Percentiles rank a stretch among this genome's conserved stretches.
These are phyloP conservation scores for Arctium minus DNA, from an alignment of 129 eudicot species.

Conservation along the genomic window DNA sequence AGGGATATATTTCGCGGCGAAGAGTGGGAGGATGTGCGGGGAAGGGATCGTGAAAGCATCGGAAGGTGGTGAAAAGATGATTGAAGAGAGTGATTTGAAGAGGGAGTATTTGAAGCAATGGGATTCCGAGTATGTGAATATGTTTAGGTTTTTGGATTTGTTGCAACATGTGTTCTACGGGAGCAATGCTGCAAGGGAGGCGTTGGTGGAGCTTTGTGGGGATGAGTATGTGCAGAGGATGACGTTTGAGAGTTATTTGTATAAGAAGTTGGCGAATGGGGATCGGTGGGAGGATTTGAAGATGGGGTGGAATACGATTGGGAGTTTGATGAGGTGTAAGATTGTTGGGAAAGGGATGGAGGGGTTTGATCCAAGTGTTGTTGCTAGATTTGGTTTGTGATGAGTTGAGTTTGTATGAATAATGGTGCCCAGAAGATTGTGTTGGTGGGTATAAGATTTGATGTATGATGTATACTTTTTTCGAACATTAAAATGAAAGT, in stretches of 20 bases:
- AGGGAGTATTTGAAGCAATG: slow-evolving; percentile 80
- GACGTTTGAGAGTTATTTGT: slow-evolving; percentile 94
- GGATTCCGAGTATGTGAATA: slow-evolving; percentile 82
- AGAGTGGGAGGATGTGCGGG: slow-evolving; percentile 93
- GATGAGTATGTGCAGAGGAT: slow-evolving; percentile 95
- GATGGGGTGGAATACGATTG: slow-evolving; percentile 80
- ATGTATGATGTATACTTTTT: neutral
- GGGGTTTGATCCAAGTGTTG: slow-evolving; percentile 18
- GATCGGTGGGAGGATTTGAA: slow-evolving; percentile 77
- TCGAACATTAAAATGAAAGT: neutral
- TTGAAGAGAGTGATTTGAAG: slow-evolving; percentile 66
- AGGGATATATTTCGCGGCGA: slow-evolving; percentile 93
- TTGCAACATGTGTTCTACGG: slow-evolving; percentile 92
- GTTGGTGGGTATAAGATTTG: neutral
- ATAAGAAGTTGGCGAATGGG: slow-evolving; percentile 83
- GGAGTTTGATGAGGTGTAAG: slow-evolving; percentile 86
- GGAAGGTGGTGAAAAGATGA: slow-evolving; percentile 71
- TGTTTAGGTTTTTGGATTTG: slow-evolving; percentile 77
- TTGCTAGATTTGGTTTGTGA: slow-evolving; percentile 7
- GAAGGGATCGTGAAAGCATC: slow-evolving; percentile 93
- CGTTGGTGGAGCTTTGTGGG: slow-evolving; percentile 94
- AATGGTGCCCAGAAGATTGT: neutral
- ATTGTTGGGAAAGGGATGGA: slow-evolving; percentile 78
- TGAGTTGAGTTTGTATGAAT: neutral
- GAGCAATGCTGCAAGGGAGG: slow-evolving; percentile 92